Evolutionary conservation across 169 alveolate species (phyloP).

Genomic region (Eimeria brunetti): DNA sequence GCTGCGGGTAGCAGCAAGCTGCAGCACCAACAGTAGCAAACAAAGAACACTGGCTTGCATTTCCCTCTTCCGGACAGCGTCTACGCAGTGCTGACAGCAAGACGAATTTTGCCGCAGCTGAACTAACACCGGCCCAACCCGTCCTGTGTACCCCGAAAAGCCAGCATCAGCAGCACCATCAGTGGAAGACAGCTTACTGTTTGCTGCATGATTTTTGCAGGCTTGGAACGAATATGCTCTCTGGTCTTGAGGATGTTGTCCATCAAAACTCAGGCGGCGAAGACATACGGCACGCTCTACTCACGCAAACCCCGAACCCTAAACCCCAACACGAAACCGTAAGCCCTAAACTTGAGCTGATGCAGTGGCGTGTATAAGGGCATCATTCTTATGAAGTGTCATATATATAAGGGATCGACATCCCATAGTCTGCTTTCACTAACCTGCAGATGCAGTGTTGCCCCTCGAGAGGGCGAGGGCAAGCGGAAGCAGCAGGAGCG

Average conservation of each 20-base stretch:
- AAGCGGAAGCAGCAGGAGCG: conserved; percentile 36
- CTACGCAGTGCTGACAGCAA: neutral
- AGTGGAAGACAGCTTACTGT: conserved; percentile 4
- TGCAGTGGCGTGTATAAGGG: neutral
- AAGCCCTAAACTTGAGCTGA: neutral
- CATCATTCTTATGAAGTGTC: neutral
- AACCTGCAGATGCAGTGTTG: conserved; percentile 8
- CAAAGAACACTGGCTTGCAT: neutral
- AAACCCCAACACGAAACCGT: neutral
- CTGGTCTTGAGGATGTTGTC: conserved; percentile 63
- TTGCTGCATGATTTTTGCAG: conserved; percentile 61
- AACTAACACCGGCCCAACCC: neutral
- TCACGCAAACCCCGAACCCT: conserved; percentile 6
- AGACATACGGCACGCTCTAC: conserved; percentile 44
- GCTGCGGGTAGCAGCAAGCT: conserved; percentile 77
- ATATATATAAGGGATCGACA: neutral
- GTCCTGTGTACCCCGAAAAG: neutral
- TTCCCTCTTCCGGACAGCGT: neutral
- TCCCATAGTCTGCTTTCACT: neutral
- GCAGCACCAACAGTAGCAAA: conserved; percentile 7
- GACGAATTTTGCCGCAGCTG: neutral
- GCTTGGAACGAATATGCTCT: conserved; percentile 6
- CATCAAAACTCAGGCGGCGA: conserved; percentile 64
- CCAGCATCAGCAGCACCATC: neutral
- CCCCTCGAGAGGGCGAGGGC: conserved; percentile 14